These are phyloP conservation scores for Penicillium cinerascens DNA, from an alignment of 495 filamentous ascomycete species.

Conservation along the genomic window DNA sequence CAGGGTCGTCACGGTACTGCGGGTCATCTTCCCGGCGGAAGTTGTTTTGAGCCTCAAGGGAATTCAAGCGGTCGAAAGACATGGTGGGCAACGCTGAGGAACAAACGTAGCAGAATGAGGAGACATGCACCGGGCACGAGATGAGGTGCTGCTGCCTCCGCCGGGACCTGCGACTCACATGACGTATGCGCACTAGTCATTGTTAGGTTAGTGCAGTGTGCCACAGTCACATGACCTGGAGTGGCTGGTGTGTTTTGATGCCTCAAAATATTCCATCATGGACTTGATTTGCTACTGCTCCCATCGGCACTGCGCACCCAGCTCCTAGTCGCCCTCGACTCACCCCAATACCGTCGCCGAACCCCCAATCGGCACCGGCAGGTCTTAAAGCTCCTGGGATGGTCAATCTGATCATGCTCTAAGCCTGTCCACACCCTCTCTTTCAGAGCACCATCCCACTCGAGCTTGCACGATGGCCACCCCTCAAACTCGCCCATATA, in stretches of 20 bases:
- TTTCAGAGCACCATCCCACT: constrained; percentile 28
- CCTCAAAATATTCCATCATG: constrained; percentile 29
- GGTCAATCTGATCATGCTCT: constrained; percentile 36
- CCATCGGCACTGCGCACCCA: constrained; percentile 9
- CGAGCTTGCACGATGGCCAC: constrained; percentile 44
- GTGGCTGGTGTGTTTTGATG: constrained; percentile 45
- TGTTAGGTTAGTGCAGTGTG: constrained; percentile 9
- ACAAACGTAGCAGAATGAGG: constrained; percentile 5
- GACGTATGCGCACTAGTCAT: constrained; percentile 26
- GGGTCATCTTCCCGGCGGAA: constrained; percentile 67
- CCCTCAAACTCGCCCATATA: constrained; percentile 58
- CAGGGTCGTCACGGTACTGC: constrained; percentile 79
- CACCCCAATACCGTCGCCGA: constrained; percentile 7
- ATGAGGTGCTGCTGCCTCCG: constrained; percentile 20
- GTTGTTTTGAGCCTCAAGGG: constrained; percentile 76
- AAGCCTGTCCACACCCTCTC: constrained; percentile 20
- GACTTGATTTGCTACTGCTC: constrained; percentile 10
- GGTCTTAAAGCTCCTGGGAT: constrained; percentile 11
- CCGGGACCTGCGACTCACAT: constrained; percentile 35
- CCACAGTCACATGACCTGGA: constrained; percentile 27
- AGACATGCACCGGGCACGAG: constrained; percentile 8
- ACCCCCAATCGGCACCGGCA: background rate
- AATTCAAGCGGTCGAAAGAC: constrained; percentile 86
- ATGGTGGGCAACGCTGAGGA: constrained; percentile 44
- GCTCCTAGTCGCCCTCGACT: constrained; percentile 1